Conservation (phyloP, 768 basidiomycete genomes). For the Sporobolomyces pararoseus region DNA sequence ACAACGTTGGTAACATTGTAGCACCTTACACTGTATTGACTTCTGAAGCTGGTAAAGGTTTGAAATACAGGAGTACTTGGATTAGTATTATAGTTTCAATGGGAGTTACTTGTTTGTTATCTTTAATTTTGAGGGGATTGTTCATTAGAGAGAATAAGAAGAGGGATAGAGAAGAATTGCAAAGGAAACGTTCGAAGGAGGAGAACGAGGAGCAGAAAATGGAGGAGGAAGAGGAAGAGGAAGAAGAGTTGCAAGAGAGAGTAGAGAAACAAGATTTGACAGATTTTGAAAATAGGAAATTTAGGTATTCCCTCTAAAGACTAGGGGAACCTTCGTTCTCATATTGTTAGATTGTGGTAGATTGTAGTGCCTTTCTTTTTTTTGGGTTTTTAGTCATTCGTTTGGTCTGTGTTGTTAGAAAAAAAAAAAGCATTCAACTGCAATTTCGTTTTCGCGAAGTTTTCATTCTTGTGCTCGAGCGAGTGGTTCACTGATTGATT, state of each 20-base stretch:
- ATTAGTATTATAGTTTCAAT: conserved; percentile 28
- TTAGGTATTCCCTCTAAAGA: conserved; percentile 11
- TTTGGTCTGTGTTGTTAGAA: too few species aligned
- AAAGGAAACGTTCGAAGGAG: not conserved
- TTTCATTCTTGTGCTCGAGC: too few species aligned
- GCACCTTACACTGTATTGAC: conserved; percentile 34
- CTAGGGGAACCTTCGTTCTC: too few species aligned
- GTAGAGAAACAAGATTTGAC: conserved; percentile 5
- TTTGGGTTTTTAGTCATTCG: too few species aligned
- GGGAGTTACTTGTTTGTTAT: conserved; percentile 43
- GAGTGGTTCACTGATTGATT: too few species aligned
- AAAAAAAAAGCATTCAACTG: not conserved
- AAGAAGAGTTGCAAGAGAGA: not conserved
- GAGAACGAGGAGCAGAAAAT: not conserved
- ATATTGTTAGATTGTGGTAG: too few species aligned
- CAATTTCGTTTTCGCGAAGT: too few species aligned
- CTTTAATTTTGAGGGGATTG: conserved; percentile 55
- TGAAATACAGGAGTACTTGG: conserved; percentile 35
- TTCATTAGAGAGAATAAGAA: conserved; percentile 15
- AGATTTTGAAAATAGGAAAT: not conserved
- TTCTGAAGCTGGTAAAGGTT: not conserved
- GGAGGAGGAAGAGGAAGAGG: not conserved
- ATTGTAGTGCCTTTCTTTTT: too few species aligned
- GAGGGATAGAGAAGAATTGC: not conserved
- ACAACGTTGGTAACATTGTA: conserved; percentile 47